These are phyloP conservation scores for Eruca vesicaria DNA, from an alignment of 441 rosid genomes.

Conservation along the genomic window DNA sequence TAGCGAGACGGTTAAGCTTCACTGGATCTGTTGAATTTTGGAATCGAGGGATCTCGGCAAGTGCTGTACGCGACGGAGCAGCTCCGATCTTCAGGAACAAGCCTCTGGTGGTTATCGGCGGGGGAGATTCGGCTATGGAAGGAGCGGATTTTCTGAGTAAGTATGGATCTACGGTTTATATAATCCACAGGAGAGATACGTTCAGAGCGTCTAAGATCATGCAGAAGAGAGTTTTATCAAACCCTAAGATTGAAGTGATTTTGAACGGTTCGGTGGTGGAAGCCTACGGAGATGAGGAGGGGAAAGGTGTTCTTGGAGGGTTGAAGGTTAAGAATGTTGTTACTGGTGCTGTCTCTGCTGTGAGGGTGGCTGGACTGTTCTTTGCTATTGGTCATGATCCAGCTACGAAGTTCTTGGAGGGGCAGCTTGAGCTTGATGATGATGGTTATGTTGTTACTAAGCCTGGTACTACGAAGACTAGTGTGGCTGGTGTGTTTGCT, in stretches of 20 bases:
- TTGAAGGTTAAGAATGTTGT: slow-evolving; percentile 47
- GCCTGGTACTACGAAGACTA: slow-evolving; percentile 48
- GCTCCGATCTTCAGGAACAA: slow-evolving; percentile 50
- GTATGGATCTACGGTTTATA: slow-evolving; percentile 49
- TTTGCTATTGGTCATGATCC: slow-evolving; percentile 60
- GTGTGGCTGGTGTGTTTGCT: slow-evolving; percentile 46
- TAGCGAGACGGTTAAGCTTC: slow-evolving; percentile 43
- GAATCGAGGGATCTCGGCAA: slow-evolving; percentile 54
- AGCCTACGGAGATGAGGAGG: slow-evolving; percentile 30
- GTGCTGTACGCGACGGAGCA: slow-evolving; percentile 57
- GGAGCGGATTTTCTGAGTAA: slow-evolving; percentile 50
- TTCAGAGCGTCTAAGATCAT: slow-evolving; percentile 55
- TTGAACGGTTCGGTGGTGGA: slow-evolving; percentile 32
- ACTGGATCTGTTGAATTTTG: slow-evolving; percentile 42
- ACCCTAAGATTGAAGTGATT: slow-evolving; percentile 37
- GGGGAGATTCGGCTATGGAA: slow-evolving; percentile 58
- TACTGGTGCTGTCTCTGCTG: slow-evolving; percentile 37
- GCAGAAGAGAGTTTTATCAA: slow-evolving; percentile 43
- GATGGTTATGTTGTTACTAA: slow-evolving; percentile 49
- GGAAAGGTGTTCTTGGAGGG: slow-evolving; percentile 29
- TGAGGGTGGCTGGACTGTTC: slow-evolving; percentile 49
- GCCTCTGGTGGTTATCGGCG: slow-evolving; percentile 47
- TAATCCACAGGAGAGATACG: slow-evolving; percentile 45
- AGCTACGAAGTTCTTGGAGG: slow-evolving; percentile 46
- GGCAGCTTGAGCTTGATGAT: slow-evolving; percentile 46